Percentiles rank a stretch among this genome's conserved stretches.
Conservation (phyloP, 2,329 filamentous ascomycete species). For the Talaromyces piceae region DNA sequence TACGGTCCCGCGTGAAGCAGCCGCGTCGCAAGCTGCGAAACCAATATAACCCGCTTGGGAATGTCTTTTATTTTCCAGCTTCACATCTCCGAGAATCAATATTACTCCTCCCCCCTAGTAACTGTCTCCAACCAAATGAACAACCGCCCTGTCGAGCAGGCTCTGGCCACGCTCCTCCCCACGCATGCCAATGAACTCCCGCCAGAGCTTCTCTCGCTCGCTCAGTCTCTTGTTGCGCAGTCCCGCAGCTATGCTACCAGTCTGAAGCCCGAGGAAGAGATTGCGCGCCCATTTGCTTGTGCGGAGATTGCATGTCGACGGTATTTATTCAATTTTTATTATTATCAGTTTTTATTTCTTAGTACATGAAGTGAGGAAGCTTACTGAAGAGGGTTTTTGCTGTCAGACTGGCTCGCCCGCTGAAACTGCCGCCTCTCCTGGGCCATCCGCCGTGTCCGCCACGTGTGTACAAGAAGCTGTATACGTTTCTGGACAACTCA, state of each 20-base stretch:
- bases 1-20: conserved; percentile 16
- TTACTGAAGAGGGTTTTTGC: too few relatives aligned
- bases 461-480: conserved; percentile 75
- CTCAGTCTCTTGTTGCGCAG: conserved; percentile 68
- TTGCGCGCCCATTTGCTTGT: conserved; percentile 76
- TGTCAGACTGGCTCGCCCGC: conserved; percentile 67
- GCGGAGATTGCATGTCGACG: conserved; percentile 84
- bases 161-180: conserved; percentile 65
- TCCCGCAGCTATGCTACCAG: conserved; percentile 69
- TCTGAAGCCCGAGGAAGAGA: conserved; percentile 78
- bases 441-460: conserved; percentile 71
- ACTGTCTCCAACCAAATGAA: conserved; percentile 47
- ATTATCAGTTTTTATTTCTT: too few relatives aligned
- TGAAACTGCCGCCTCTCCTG: conserved; percentile 70
- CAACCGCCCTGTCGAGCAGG: conserved; percentile 63
- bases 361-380: too few relatives aligned
- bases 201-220: conserved; percentile 61
- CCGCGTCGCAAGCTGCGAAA: neutral
- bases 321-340: conserved; percentile 46
- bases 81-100: conserved; percentile 16
- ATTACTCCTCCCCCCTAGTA: conserved; percentile 15
- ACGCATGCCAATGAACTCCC: conserved; percentile 63
- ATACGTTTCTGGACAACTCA: conserved; percentile 68
- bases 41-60: conserved; percentile 11
- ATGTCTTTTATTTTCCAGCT: conserved; percentile 17